A percentile compares a stretch with the other conserved stretches of the same genome.
phyloP scores from a whole-genome alignment of 1,284 basidiomycete genomes.

The Puccinia brachypodii region DNA sequence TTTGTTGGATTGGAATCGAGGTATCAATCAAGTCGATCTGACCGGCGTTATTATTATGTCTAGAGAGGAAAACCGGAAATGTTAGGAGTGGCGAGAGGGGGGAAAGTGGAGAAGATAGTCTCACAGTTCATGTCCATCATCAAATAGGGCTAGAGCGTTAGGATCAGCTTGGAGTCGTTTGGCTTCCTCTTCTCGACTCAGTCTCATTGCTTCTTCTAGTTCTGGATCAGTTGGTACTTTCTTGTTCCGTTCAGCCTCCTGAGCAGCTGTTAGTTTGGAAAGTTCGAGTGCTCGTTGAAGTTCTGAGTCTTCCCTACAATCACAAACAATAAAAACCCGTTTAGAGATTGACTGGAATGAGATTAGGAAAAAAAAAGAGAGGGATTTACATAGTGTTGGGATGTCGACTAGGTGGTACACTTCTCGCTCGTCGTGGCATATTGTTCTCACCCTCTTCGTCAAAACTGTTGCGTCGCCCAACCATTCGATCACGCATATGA shows the following conservation, averaged over 20 bases:
- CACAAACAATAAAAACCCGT: conserved; percentile 4
- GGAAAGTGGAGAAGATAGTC: background rate
- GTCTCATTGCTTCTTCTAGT: conserved; percentile 75
- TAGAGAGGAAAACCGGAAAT: too few relatives aligned
- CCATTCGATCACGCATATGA: conserved; percentile 92
- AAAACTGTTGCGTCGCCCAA: conserved; percentile 62
- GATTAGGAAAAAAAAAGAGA: background rate
- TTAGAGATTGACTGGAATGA: background rate
- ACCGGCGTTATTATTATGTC: conserved; percentile 55
- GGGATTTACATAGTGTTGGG: conserved; percentile 36
- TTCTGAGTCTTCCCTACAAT: conserved; percentile 71
- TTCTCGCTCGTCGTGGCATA: conserved; percentile 49
- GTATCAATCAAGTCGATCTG: conserved; percentile 58
- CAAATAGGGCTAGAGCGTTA: conserved; percentile 41
- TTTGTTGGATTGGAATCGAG: conserved; percentile 58
- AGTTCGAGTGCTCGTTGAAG: conserved; percentile 68
- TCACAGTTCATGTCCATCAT: conserved; percentile 43
- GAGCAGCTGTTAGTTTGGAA: conserved; percentile 40
- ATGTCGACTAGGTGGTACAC: conserved; percentile 35
- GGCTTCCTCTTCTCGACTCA: conserved; percentile 72
- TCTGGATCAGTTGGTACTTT: conserved; percentile 35
- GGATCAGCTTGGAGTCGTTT: conserved; percentile 53
- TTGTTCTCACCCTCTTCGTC: conserved; percentile 61
- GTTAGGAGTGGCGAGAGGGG: too few relatives aligned
- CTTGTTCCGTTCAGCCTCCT: conserved; percentile 45